Base-by-base conservation (phyloP, 331 rosid species). In the Cucumis variabilis region DNA sequence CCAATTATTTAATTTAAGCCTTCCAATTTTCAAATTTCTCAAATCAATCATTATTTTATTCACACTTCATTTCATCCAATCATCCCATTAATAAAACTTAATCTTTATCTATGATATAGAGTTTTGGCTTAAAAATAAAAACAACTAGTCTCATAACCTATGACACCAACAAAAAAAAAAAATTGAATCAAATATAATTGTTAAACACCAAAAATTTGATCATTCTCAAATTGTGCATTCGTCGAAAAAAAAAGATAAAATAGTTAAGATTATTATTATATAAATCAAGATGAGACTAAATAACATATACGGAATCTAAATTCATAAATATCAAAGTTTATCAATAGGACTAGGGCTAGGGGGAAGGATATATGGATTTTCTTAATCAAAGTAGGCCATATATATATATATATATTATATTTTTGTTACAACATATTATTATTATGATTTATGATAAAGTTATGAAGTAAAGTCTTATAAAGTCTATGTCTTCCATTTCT, bases 371-470 rank as follows among this genome's bases (percentile, higher is more conserved):
- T 33, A 72, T 37, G 3, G 19, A 19, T 37, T 30, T 33, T 33
- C 50, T 33, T 72, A 19, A 72, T 72, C 53, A 72, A 72, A 71
- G 53, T 72, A 72, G 79, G 79, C 53, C 79, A 72, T 75, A 44
- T 44, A 2, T 44, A 44, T 1, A n/a, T n/a, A n/a, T n/a, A n/a
- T n/a, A n/a, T n/a, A n/a, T n/a, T 44, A 7, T 37, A 37, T 19
- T 75, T 25, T 75, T 75, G 82, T 41, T 75, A 46, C 6, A 72
- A 37, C 48, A 44, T 44, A 44, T 44, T 41, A 76, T 76, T 46
- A 23, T n/a, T 37, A 37, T 37, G 6, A 37, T 37, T 37, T 48
- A 46, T n/a, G 33, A 76, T 58, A n/a, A 46, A 75, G 82, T 21
- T 46, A n/a, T 5, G 82, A 13, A 74, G 55, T 27, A 44, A 41